Evolutionary conservation across 164 flowering plant genomes (phyloP).

Genomic region (Berberis vulgaris): DNA sequence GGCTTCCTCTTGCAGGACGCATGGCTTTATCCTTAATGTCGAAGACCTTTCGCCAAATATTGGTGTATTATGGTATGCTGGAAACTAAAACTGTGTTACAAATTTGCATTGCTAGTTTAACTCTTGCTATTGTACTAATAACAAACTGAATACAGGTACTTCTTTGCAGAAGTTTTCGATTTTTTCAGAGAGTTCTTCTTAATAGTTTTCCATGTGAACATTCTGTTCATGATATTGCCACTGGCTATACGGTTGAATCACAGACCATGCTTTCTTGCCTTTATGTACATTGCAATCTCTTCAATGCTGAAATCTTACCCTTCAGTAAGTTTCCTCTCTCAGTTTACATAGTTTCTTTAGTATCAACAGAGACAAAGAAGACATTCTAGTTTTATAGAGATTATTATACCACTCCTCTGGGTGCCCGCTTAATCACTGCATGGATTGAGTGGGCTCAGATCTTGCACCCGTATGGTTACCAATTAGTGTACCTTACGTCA

Average conservation of each 20-base stretch:
- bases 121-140: neutral
- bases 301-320: conserved; percentile 97
- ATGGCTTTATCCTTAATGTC: conserved; percentile 86
- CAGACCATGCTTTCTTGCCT: conserved; percentile 89
- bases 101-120: neutral
- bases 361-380: neutral
- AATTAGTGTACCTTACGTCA: too few relatives aligned
- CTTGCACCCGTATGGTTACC: too few relatives aligned
- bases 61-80: conserved; percentile 82
- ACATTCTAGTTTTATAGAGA: neutral
- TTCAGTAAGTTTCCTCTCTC: conserved; percentile 47
- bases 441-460: too few relatives aligned
- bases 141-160: conserved; percentile 59
- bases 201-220: conserved; percentile 79
- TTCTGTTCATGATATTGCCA: conserved; percentile 82
- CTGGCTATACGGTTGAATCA: conserved; percentile 82
- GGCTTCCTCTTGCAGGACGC: conserved; percentile 52
- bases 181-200: conserved; percentile 83
- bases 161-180: conserved; percentile 97
- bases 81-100: neutral
- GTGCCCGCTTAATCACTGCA: too few relatives aligned
- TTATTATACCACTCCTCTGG: neutral
- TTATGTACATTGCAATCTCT: conserved; percentile 67
- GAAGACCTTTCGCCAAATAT: conserved; percentile 91
- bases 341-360: neutral